Percentiles rank a stretch among this genome's conserved stretches.
These are phyloP conservation scores for Entelexis sorbosivorans DNA, from an alignment of 1,139 yeast genomes.

Conservation along the genomic window DNA sequence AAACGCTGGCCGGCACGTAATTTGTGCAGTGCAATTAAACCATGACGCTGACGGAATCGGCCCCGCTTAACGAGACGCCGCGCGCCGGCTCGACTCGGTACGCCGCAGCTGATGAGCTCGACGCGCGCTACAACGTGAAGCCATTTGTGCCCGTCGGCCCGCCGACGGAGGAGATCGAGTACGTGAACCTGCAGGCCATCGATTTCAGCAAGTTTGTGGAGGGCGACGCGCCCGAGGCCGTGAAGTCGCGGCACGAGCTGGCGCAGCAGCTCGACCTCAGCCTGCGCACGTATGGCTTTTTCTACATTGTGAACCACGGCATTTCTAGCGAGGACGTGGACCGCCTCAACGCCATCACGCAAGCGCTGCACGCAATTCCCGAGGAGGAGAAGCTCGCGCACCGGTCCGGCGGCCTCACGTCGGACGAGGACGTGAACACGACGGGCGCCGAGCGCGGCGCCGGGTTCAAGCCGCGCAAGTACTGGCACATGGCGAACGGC, in stretches of 20 bases:
- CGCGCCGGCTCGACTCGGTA: not conserved
- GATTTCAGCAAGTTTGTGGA: slow-evolving; percentile 34
- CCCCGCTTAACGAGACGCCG: not conserved
- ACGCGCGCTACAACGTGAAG: slow-evolving; percentile 29
- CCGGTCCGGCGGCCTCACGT: slow-evolving; percentile 35
- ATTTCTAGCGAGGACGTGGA: slow-evolving; percentile 29
- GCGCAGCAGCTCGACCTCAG: slow-evolving; percentile 35
- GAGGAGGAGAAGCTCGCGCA: slow-evolving; percentile 36
- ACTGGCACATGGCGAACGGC: slow-evolving; percentile 32
- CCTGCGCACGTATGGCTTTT: slow-evolving; percentile 39
- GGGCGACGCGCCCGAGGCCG: slow-evolving; percentile 30
- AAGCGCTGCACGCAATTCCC: slow-evolving; percentile 35
- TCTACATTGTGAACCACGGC: slow-evolving; percentile 37
- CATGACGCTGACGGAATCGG: not conserved
- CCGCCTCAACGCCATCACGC: slow-evolving; percentile 34
- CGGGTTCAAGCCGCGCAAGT: slow-evolving; percentile 40
- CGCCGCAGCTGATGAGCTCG: slow-evolving; percentile 11
- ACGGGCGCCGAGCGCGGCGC: slow-evolving; percentile 40
- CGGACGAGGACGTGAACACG: slow-evolving; percentile 32
- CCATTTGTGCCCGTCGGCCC: slow-evolving; percentile 32
- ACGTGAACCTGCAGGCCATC: slow-evolving; percentile 33
- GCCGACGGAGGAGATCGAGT: slow-evolving; percentile 24
- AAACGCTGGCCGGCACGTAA: not conserved
- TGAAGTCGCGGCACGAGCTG: slow-evolving; percentile 28
- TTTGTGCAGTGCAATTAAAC: not conserved